A percentile compares a stretch with the other conserved stretches of the same genome.
Conservation (phyloP, 2,329 filamentous ascomycete species). For the Shiraia sp. region DNA sequence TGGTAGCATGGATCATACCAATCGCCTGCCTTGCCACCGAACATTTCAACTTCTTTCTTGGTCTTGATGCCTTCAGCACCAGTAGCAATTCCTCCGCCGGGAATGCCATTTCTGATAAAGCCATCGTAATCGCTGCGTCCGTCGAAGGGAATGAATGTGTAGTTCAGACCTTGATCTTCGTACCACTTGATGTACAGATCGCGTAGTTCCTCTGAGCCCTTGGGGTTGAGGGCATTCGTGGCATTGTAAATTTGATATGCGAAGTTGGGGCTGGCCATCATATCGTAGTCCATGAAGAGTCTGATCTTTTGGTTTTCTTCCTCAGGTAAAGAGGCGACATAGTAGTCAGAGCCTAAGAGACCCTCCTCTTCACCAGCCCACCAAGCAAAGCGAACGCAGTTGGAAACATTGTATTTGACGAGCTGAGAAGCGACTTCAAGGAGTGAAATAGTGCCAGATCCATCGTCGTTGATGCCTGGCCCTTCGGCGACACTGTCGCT, state of each 20-base stretch:
- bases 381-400: conserved; percentile 48
- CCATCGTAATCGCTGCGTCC: conserved; percentile 49
- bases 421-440: conserved; percentile 47
- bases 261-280: conserved; percentile 48
- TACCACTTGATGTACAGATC: conserved; percentile 47
- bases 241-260: conserved; percentile 48
- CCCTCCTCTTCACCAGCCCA: conserved; percentile 48
- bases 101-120: conserved; percentile 47
- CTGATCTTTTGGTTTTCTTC: conserved; percentile 46
- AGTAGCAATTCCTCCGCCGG: conserved; percentile 47
- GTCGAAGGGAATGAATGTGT: conserved; percentile 46
- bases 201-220: conserved; percentile 42
- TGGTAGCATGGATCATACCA: conserved; percentile 49
- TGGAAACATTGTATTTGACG: conserved; percentile 44
- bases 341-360: conserved; percentile 46
- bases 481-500: conserved; percentile 47
- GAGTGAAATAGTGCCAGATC: conserved; percentile 45
- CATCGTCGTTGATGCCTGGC: conserved; percentile 49
- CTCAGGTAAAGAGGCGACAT: conserved; percentile 38
- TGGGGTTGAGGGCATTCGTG: conserved; percentile 42
- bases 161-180: conserved; percentile 40
- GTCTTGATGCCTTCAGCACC: conserved; percentile 49
- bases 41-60: conserved; percentile 39
- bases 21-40: conserved; percentile 45
- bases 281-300: conserved; percentile 51